Evolutionary conservation across 495 filamentous ascomycete genomes (phyloP).

Genomic region (Sporormia fimetaria): DNA sequence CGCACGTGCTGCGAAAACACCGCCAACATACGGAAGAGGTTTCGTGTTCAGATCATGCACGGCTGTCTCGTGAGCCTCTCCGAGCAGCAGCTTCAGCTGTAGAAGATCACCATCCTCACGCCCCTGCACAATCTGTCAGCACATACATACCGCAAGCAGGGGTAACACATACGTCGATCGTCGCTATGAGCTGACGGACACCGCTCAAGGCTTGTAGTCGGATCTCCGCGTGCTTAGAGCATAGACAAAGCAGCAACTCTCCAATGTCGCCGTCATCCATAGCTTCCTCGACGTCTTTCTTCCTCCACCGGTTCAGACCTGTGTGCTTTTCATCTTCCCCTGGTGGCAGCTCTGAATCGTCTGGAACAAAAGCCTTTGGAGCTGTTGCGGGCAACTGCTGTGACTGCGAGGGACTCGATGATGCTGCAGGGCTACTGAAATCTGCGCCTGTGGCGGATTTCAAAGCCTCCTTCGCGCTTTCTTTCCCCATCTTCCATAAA

Average conservation of each 20-base stretch:
- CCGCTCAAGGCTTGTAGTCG: constrained; percentile 63
- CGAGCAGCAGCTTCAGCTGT: constrained; percentile 61
- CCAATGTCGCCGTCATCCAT: constrained; percentile 59
- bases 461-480: constrained; percentile 16
- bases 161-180: constrained; percentile 46
- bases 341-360: constrained; percentile 28
- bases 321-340: constrained; percentile 44
- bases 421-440: constrained; percentile 18
- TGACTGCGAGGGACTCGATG: constrained; percentile 4
- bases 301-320: constrained; percentile 53
- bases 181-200: constrained; percentile 51
- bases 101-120: constrained; percentile 62
- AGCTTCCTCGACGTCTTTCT: constrained; percentile 60
- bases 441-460: constrained; percentile 14
- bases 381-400: constrained; percentile 8
- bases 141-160: constrained; percentile 28
- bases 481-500: constrained; percentile 19
- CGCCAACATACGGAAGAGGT: constrained; percentile 60
- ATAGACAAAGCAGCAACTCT: constrained; percentile 61
- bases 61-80: constrained; percentile 66
- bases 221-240: constrained; percentile 59
- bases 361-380: neutral
- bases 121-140: constrained; percentile 14
- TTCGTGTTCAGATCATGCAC: constrained; percentile 40
- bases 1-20: constrained; percentile 60